These are phyloP conservation scores for Fennellomyces sp. DNA, from an alignment of 371 early-diverging fungal species.

Conservation along the genomic window DNA sequence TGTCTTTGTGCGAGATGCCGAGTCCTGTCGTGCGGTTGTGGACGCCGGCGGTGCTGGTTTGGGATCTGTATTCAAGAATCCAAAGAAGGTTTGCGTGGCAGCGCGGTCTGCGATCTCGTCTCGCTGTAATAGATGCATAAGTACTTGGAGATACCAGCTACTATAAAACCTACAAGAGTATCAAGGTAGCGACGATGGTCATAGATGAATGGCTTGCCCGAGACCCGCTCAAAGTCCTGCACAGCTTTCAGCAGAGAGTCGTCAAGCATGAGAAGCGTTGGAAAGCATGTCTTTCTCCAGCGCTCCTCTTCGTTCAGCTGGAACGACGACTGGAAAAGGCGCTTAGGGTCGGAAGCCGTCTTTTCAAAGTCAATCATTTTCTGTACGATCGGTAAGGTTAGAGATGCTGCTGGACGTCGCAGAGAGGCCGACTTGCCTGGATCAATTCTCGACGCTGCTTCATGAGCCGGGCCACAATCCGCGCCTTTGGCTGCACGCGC, in stretches of 20 bases:
- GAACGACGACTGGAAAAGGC: conserved; percentile 83
- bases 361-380: conserved; percentile 88
- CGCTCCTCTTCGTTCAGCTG: conserved; percentile 87
- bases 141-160: neutral
- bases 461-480: conserved; percentile 52
- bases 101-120: conserved; percentile 70
- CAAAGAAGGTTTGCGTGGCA: conserved; percentile 74
- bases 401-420: neutral
- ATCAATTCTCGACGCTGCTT: conserved; percentile 60
- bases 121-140: conserved; percentile 22
- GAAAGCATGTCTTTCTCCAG: conserved; percentile 84
- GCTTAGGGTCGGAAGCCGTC: conserved; percentile 82
- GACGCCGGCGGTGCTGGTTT: conserved; percentile 9
- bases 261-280: conserved; percentile 81
- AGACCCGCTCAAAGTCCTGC: conserved; percentile 52
- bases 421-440: conserved; percentile 35
- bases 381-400: conserved; percentile 27
- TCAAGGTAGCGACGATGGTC: conserved; percentile 55
- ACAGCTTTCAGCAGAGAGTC: conserved; percentile 61
- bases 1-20: conserved; percentile 5
- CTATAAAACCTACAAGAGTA: conserved; percentile 32
- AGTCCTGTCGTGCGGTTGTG: neutral
- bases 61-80: conserved; percentile 45
- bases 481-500: conserved; percentile 40
- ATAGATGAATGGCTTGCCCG: conserved; percentile 57